Conservation (phyloP, 2,329 filamentous ascomycete species). For the Epicoccum sorghinum region DNA sequence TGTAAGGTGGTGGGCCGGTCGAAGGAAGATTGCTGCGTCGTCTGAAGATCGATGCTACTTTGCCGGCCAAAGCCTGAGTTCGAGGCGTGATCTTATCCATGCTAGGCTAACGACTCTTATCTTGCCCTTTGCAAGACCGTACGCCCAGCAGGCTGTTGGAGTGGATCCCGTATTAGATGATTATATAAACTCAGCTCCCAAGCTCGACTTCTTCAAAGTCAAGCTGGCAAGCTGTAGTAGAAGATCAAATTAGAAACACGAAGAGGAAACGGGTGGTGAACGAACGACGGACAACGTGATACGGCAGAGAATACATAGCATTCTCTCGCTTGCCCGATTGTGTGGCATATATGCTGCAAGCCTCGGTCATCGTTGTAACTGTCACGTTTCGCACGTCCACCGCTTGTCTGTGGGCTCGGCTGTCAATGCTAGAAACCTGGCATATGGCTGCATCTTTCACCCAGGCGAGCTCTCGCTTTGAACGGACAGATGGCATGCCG, state of each 20-base stretch:
- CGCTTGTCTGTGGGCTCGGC: conserved; percentile 24
- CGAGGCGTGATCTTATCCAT: conserved; percentile 22
- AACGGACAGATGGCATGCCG: conserved; percentile 25
- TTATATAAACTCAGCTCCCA: conserved; percentile 8
- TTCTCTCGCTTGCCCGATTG: conserved; percentile 2
- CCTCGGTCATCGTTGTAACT: conserved; percentile 28
- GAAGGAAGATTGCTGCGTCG: conserved; percentile 16
- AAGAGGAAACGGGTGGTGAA: conserved; percentile 11
- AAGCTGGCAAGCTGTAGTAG: conserved; percentile 13
- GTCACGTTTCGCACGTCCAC: conserved; percentile 29
- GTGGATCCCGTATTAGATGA: conserved; percentile 7
- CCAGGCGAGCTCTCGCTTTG: conserved; percentile 28
- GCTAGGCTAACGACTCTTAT: background rate
- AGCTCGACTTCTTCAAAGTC: conserved; percentile 9
- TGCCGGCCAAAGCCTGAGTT: conserved; percentile 16
- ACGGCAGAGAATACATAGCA: conserved; percentile 29
- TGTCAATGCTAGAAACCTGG: conserved; percentile 40
- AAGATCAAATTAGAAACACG: conserved; percentile 16
- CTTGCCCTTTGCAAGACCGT: background rate
- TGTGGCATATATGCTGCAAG: conserved; percentile 27
- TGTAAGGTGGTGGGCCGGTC: conserved; percentile 10
- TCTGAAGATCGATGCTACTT: conserved; percentile 19
- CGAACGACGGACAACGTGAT: conserved; percentile 13
- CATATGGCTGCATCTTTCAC: conserved; percentile 27
- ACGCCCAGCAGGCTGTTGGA: background rate